Conservation (phyloP, 805 yeast species). For the Phaffomyces opuntiae region DNA sequence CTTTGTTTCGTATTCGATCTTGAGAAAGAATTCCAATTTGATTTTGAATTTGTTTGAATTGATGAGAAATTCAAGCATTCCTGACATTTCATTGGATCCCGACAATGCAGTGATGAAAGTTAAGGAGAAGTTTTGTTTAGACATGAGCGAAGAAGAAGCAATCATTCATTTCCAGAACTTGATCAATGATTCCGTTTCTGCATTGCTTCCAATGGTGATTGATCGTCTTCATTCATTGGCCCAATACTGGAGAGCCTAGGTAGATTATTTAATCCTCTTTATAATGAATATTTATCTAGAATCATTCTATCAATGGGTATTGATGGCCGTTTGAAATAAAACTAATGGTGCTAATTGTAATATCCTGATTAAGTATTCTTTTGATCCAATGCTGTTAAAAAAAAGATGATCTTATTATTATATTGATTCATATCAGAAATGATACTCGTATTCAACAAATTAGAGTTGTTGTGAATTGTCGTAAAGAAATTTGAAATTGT, state of each 20-base stretch:
- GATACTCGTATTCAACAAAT: no score
- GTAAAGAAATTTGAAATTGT: no score
- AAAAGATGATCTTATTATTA: no score
- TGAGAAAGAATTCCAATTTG: constrained; percentile 83
- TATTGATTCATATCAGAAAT: no score
- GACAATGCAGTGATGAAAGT: constrained; percentile 84
- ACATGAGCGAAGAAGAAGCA: constrained; percentile 94
- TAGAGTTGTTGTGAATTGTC: no score
- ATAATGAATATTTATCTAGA: neutral
- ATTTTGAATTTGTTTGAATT: constrained; percentile 86
- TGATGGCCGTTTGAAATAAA: no score
- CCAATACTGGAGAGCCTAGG: constrained; percentile 90
- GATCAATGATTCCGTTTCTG: constrained; percentile 91
- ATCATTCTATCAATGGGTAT: no score
- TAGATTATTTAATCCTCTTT: neutral
- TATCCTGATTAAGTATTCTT: no score
- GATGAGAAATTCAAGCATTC: constrained; percentile 90
- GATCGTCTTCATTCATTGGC: constrained; percentile 94
- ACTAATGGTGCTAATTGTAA: no score
- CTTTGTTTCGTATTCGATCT: constrained; percentile 85
- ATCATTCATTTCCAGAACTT: constrained; percentile 89
- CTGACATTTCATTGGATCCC: constrained; percentile 81
- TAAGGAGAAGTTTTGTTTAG: constrained; percentile 88
- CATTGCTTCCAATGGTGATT: constrained; percentile 88
- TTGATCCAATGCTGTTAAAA: no score